These are phyloP conservation scores for Chondrostereum purpureum DNA, from an alignment of 1,284 basidiomycete species.

Conservation along the genomic window DNA sequence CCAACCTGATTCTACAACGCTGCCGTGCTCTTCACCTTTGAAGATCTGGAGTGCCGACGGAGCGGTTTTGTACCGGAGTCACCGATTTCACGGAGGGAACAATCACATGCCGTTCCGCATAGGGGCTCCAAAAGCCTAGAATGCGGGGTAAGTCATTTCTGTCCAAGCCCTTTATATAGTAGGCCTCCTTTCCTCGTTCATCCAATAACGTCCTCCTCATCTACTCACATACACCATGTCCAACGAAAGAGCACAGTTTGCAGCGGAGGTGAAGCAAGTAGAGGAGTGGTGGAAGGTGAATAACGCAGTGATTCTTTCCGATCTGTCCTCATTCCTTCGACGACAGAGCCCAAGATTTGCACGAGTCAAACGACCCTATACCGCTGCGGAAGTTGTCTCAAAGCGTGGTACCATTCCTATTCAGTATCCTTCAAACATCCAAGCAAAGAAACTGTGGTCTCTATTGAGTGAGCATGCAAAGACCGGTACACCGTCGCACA, in stretches of 20 bases:
- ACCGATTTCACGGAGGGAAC: conserved; percentile 2
- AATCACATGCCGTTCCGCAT: conserved; percentile 12
- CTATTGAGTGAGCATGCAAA: conserved; percentile 64
- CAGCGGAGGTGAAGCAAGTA: conserved; percentile 77
- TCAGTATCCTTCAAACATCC: conserved; percentile 80
- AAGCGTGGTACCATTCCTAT: conserved; percentile 89
- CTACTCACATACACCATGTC: conserved; percentile 35
- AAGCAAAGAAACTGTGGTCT: conserved; percentile 84
- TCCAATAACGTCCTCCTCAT: conserved; percentile 10
- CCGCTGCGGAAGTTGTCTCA: conserved; percentile 87
- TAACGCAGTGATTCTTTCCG: conserved; percentile 8
- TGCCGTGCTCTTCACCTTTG: background rate
- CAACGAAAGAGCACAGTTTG: conserved; percentile 61
- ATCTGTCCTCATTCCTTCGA: background rate
- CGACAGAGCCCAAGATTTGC: conserved; percentile 86
- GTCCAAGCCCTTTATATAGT: conserved; percentile 3
- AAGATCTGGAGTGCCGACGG: background rate
- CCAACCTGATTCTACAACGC: conserved; percentile 2
- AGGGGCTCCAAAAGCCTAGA: conserved; percentile 3
- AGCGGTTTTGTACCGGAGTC: background rate
- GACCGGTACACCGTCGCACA: conserved; percentile 77
- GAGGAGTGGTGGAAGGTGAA: conserved; percentile 91
- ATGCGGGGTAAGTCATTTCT: conserved; percentile 14
- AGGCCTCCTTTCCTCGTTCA: conserved; percentile 6
- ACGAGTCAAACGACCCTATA: conserved; percentile 83